phyloP scores from a whole-genome alignment of 441 rosid species.

The Codiaeum variegatum region DNA sequence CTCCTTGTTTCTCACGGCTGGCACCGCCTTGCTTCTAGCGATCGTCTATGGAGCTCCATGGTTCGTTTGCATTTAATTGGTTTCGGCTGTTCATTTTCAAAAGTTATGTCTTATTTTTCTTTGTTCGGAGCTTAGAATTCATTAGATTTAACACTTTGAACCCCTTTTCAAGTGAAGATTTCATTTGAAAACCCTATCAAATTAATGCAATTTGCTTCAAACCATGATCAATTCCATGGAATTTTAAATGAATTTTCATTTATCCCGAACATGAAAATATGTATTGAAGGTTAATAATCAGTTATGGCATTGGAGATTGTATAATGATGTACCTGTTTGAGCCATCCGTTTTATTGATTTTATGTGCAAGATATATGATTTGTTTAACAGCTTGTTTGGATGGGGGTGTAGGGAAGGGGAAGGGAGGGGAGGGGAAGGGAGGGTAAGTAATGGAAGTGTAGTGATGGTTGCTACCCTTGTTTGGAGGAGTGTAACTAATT shows the following conservation, averaged over 20 bases:
- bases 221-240: background rate
- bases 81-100: background rate
- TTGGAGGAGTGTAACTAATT: no score
- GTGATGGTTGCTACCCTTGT: no score
- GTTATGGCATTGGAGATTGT: background rate
- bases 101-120: background rate
- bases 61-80: constrained; percentile 13
- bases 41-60: constrained; percentile 46
- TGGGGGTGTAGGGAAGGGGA: no score
- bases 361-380: background rate
- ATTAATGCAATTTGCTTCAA: background rate
- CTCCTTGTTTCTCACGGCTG: constrained; percentile 47
- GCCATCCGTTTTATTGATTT: background rate
- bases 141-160: background rate
- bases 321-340: background rate
- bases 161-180: background rate
- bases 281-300: background rate
- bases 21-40: constrained; percentile 48
- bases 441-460: no score
- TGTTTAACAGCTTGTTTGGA: no score
- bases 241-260: background rate
- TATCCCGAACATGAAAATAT: background rate
- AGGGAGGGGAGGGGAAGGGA: no score
- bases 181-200: background rate
- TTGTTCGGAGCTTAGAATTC: background rate